phyloP scores from a whole-genome alignment of 2,329 filamentous ascomycete species.

The Celoporthe dispersa region DNA sequence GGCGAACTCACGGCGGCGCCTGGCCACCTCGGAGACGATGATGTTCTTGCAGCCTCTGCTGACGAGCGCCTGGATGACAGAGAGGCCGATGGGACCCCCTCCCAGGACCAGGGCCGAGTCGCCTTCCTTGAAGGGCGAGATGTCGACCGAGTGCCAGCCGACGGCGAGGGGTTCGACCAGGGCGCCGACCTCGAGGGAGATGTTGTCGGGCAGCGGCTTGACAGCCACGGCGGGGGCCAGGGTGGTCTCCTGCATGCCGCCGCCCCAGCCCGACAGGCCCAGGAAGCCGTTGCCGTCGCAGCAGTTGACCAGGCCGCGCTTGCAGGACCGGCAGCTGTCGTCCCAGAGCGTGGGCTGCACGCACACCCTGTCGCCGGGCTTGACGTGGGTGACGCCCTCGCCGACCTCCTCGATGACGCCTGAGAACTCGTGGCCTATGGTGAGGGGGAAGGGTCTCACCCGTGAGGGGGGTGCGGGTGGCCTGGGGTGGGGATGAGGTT shows the following conservation, averaged over 20 bases:
- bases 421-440: conserved; percentile 66
- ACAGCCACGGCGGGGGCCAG: conserved; percentile 52
- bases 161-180: conserved; percentile 67
- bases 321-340: conserved; percentile 57
- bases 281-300: conserved; percentile 50
- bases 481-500: conserved; percentile 38
- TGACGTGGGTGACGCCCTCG: conserved; percentile 46
- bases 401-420: conserved; percentile 63
- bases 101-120: conserved; percentile 61
- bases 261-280: conserved; percentile 49
- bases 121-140: conserved; percentile 36
- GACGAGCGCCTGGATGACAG: conserved; percentile 61
- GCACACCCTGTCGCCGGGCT: conserved; percentile 58
- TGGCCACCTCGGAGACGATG: conserved; percentile 61
- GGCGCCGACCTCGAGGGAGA: conserved; percentile 58
- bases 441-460: conserved; percentile 59
- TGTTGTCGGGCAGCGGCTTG: conserved; percentile 53
- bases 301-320: conserved; percentile 41
- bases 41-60: conserved; percentile 57
- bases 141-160: conserved; percentile 62
- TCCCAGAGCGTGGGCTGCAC: conserved; percentile 63
- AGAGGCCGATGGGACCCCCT: conserved; percentile 66
- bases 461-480: conserved; percentile 59
- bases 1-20: conserved; percentile 54
- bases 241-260: conserved; percentile 58